Conservation (phyloP, 2,329 filamentous ascomycete genomes). For the Coleophoma cylindrospora region DNA sequence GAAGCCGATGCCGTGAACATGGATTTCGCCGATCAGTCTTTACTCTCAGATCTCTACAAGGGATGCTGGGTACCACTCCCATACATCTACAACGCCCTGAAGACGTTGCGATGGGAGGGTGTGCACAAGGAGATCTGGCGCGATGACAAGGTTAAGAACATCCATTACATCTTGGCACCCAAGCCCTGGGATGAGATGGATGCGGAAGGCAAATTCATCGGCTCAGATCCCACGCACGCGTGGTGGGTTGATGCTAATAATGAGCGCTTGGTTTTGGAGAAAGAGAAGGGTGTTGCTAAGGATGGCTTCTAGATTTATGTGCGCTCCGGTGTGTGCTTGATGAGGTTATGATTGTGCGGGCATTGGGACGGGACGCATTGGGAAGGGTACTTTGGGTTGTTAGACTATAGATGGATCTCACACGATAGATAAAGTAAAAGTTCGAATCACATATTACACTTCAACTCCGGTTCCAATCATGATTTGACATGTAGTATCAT, state of each 20-base stretch:
- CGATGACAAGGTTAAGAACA: slow-evolving; percentile 52
- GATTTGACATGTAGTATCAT: too few species aligned
- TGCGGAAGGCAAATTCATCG: slow-evolving; percentile 34
- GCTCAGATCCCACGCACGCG: slow-evolving; percentile 39
- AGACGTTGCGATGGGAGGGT: slow-evolving; percentile 48
- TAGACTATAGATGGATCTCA: too few species aligned
- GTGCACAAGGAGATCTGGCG: slow-evolving; percentile 53
- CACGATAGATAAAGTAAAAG: too few species aligned
- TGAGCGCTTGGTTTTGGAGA: slow-evolving; percentile 27
- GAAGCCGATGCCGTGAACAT: slow-evolving; percentile 38
- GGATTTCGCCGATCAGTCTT: slow-evolving; percentile 55
- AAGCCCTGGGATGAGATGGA: slow-evolving; percentile 57
- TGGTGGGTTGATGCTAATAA: slow-evolving; percentile 52
- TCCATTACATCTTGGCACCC: slow-evolving; percentile 56
- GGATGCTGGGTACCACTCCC: slow-evolving; percentile 53
- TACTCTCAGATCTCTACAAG: slow-evolving; percentile 50
- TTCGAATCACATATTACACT: too few species aligned
- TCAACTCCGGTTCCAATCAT: too few species aligned
- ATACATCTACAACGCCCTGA: slow-evolving; percentile 58
- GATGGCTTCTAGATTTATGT: slow-evolving; percentile 18
- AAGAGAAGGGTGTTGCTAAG: slow-evolving; percentile 25
- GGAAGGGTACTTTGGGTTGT: too few species aligned
- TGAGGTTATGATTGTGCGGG: neutral
- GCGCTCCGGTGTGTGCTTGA: neutral
- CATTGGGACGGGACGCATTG: too few species aligned